A percentile compares a stretch with the other conserved stretches of the same genome.
These are phyloP conservation scores for Pseudomicrostroma phylloplanum DNA, from an alignment of 1,284 basidiomycete genomes.

Conservation along the genomic window DNA sequence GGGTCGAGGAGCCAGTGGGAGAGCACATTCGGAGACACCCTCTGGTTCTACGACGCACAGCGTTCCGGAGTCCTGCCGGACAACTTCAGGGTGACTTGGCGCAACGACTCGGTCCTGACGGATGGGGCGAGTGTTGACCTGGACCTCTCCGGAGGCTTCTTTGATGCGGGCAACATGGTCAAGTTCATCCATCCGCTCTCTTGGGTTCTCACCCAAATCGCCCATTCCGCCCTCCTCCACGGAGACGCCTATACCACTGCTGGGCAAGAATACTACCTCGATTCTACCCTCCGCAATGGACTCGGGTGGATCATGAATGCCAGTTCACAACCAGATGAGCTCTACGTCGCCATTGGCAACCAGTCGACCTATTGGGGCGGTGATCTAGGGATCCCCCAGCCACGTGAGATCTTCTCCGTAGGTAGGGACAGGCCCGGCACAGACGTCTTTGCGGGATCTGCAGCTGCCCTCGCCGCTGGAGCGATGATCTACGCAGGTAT, in stretches of 20 bases:
- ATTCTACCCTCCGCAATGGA: conserved; percentile 68
- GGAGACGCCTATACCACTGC: conserved; percentile 75
- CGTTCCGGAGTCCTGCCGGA: conserved; percentile 68
- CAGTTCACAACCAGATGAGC: conserved; percentile 66
- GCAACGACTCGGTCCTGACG: conserved; percentile 68
- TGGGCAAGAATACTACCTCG: conserved; percentile 80
- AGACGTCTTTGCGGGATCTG: conserved; percentile 73
- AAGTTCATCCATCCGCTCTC: conserved; percentile 60
- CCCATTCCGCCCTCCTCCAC: conserved; percentile 78
- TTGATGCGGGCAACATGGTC: conserved; percentile 80
- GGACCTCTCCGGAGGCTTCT: conserved; percentile 79
- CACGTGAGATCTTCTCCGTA: conserved; percentile 70
- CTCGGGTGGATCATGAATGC: conserved; percentile 88
- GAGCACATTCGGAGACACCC: conserved; percentile 66
- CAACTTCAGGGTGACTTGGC: conserved; percentile 72
- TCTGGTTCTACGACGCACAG: conserved; percentile 88
- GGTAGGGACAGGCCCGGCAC: conserved; percentile 74
- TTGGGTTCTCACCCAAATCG: conserved; percentile 71
- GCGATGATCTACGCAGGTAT: conserved; percentile 68
- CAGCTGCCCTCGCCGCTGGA: conserved; percentile 79
- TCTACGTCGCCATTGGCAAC: conserved; percentile 72
- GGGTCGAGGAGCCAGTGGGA: conserved; percentile 62
- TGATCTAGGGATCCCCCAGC: conserved; percentile 67
- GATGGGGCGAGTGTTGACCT: conserved; percentile 71
- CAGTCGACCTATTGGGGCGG: conserved; percentile 77